Base-by-base conservation (phyloP, 2,329 filamentous ascomycete genomes). In the Ceratocystis colombiana region DNA sequence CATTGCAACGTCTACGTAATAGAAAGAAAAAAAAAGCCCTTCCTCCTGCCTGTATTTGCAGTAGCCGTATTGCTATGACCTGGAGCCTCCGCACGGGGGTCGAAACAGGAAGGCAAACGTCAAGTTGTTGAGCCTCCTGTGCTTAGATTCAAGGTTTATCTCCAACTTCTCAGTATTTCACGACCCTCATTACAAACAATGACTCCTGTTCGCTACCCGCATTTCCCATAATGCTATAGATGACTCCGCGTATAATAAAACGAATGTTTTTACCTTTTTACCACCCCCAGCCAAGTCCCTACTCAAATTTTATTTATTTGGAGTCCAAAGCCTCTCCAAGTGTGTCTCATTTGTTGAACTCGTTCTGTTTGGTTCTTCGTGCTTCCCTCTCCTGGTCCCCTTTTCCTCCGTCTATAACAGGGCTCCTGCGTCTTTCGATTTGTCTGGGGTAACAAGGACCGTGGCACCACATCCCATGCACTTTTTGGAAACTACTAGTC, bases 361-460 rank as follows among this genome's bases (percentile, higher is more conserved):
- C 30, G 7, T 57, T 30, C 20, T 33, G 62, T 66, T 61, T 41
- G 30, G n/a, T 55, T 53, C 44, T n/a, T 57, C n/a, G 28, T 45
- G 5, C 15, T 63, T 62, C 28, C 25, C 62, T 30, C 25, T 63
- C 55, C 55, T 17, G 3, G 45, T 61, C 28, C 44, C 46, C 25
- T 55, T 55, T 45, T 59, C 28, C 30, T 61, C 20, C 46, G 7
- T 53, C 48, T 53, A 53, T 25, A 53, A 53, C 48, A 53, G 25
- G 33, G 33, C 33, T 37, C 33, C 33, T 37, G 4, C 41, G 15
- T 53, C 50, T 62, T 61, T 61, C 33, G 44, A 46, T 45, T 45
- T 65, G 53, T 64, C 62, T 53, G 62, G 66, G 65, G 61, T 57
- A 66, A 22, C 61, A 64, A 25, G 61, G 65, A 64, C 59, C 33